A percentile compares a stretch with the other conserved stretches of the same genome.
phyloP scores from a whole-genome alignment of 176 grass and related monocot species.

The Raddia guianensis region DNA sequence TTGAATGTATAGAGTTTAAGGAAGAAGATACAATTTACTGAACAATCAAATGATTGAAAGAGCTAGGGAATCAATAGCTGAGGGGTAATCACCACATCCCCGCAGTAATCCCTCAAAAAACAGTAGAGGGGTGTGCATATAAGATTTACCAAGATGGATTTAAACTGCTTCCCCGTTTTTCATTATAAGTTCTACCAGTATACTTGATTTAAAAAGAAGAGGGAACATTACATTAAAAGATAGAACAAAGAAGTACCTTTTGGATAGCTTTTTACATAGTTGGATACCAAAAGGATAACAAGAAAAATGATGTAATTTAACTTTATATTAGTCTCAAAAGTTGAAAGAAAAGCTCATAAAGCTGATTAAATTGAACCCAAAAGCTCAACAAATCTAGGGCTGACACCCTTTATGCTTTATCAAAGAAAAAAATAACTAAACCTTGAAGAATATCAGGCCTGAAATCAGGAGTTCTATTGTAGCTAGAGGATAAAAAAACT shows the following conservation, averaged over 20 bases:
- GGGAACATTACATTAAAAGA: constrained; percentile 9
- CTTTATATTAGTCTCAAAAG: not conserved
- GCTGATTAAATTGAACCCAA: not conserved
- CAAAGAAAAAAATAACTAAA: not conserved
- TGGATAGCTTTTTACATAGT: not conserved
- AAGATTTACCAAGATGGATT: too few relatives aligned
- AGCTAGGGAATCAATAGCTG: not conserved
- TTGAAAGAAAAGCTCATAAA: not conserved
- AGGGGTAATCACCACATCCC: too few relatives aligned
- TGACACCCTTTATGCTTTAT: not conserved
- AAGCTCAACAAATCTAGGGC: constrained; percentile 26
- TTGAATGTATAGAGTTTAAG: not conserved
- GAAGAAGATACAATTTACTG: not conserved
- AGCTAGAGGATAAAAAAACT: not conserved
- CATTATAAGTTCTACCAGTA: not conserved
- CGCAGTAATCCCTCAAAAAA: too few relatives aligned
- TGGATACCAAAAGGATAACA: not conserved
- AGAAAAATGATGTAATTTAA: not conserved
- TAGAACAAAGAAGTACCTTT: not conserved
- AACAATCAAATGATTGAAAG: not conserved
- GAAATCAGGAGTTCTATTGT: not conserved
- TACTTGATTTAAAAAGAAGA: constrained; percentile 7
- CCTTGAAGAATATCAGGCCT: not conserved
- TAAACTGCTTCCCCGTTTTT: not conserved
- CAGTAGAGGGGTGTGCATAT: too few relatives aligned